Conservation (phyloP, 805 yeast species). For the Candida railenensis region DNA sequence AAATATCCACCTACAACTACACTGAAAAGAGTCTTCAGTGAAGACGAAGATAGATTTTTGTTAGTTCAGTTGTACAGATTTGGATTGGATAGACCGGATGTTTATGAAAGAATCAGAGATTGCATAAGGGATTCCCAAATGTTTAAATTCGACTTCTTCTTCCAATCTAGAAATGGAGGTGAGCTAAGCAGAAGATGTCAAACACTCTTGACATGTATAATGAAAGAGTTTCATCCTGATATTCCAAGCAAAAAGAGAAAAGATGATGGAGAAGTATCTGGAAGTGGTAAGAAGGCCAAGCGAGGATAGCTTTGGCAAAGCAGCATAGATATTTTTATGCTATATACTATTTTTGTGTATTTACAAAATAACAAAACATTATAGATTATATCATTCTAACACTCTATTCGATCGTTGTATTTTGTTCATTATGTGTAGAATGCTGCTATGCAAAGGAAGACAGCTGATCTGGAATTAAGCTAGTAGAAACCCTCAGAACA, state of each 20-base stretch:
- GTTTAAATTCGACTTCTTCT: slow-evolving; percentile 85
- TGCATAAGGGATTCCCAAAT: slow-evolving; percentile 71
- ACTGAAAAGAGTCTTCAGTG: slow-evolving; percentile 66
- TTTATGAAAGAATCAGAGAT: slow-evolving; percentile 76
- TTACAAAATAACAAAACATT: too few relatives aligned
- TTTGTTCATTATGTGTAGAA: too few relatives aligned
- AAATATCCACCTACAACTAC: slow-evolving; percentile 72
- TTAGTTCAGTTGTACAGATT: slow-evolving; percentile 74
- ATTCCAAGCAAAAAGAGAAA: not conserved
- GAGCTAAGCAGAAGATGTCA: slow-evolving; percentile 83
- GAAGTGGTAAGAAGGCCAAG: not conserved
- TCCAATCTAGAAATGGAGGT: slow-evolving; percentile 72
- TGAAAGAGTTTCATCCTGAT: slow-evolving; percentile 53
- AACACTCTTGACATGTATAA: slow-evolving; percentile 71
- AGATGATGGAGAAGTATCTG: not conserved
- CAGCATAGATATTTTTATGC: too few relatives aligned
- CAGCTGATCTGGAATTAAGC: too few relatives aligned
- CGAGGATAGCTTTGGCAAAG: too few relatives aligned
- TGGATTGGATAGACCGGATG: slow-evolving; percentile 77
- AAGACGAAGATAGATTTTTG: slow-evolving; percentile 88
- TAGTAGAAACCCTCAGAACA: too few relatives aligned
- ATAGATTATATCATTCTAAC: too few relatives aligned
- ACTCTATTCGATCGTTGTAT: too few relatives aligned
- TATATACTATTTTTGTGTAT: too few relatives aligned
- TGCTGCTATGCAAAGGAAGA: too few relatives aligned